phyloP scores from a whole-genome alignment of 2,329 filamentous ascomycete genomes.

The Thyridium curvatum region DNA sequence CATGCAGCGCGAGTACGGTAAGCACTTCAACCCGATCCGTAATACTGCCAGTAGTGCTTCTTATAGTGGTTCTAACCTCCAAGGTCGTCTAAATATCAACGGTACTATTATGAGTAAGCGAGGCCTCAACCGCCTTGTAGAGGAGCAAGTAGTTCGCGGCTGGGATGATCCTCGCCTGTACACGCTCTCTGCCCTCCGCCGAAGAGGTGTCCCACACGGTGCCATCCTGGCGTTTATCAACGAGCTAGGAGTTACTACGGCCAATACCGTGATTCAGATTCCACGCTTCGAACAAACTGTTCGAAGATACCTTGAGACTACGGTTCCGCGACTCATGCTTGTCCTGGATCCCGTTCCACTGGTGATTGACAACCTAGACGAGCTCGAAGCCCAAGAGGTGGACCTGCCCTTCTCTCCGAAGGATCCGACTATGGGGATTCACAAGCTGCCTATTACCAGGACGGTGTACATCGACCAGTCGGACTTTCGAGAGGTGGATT shows the following conservation, averaged over 20 bases:
- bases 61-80: no score
- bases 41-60: no score
- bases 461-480: slow-evolving; percentile 79
- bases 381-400: slow-evolving; percentile 55
- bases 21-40: no score
- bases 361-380: slow-evolving; percentile 70
- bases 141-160: slow-evolving; percentile 67
- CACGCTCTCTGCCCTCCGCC: slow-evolving; percentile 78
- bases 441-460: slow-evolving; percentile 60
- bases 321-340: slow-evolving; percentile 83
- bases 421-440: slow-evolving; percentile 59
- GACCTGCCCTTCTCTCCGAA: slow-evolving; percentile 78
- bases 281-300: slow-evolving; percentile 80
- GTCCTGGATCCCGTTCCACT: slow-evolving; percentile 81
- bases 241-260: slow-evolving; percentile 84
- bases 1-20: slow-evolving; percentile 96
- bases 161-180: slow-evolving; percentile 93
- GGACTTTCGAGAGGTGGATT: slow-evolving; percentile 70
- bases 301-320: slow-evolving; percentile 78
- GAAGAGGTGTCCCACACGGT: slow-evolving; percentile 80
- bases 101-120: slow-evolving; percentile 87
- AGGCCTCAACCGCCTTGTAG: slow-evolving; percentile 72
- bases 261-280: slow-evolving; percentile 72
- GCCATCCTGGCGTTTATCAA: slow-evolving; percentile 87
- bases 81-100: slow-evolving; percentile 72